phyloP scores from a whole-genome alignment of 1,284 basidiomycete species.

The Ustilago crameri region DNA sequence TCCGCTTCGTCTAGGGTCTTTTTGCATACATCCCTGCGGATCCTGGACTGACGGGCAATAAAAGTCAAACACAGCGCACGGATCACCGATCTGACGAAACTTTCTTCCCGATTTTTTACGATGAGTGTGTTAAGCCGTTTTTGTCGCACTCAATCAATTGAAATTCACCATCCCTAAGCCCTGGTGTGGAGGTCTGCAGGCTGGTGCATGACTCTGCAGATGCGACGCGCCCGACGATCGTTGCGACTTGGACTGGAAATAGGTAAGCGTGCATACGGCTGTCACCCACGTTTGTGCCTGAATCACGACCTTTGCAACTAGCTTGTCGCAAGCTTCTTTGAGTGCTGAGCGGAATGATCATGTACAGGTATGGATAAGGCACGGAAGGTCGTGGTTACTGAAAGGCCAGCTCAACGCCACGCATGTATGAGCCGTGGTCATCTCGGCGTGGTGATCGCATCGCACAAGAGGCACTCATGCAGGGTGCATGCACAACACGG shows the following conservation, averaged over 20 bases:
- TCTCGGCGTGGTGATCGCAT: no score
- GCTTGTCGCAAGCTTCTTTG: slow-evolving; percentile 2
- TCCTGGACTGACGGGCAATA: no score
- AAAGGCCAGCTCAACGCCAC: no score
- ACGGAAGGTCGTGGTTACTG: no score
- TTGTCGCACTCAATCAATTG: not conserved
- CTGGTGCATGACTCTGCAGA: slow-evolving; percentile 21
- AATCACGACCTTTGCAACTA: not conserved
- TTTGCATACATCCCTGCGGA: no score
- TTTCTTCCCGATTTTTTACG: no score
- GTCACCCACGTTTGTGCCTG: not conserved
- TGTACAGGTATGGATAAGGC: no score
- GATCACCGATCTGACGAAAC: no score
- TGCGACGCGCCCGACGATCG: slow-evolving; percentile 40
- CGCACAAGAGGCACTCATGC: slow-evolving; percentile 1
- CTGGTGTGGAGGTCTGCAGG: slow-evolving; percentile 13
- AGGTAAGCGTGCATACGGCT: slow-evolving; percentile 29
- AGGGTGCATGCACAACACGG: slow-evolving; percentile 12
- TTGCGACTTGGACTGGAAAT: slow-evolving; percentile 4
- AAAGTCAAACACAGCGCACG: no score
- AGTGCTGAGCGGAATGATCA: not conserved
- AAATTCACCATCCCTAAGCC: no score
- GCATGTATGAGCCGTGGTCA: no score
- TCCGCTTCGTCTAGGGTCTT: no score
- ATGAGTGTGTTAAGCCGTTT: not conserved